A percentile compares a stretch with the other conserved stretches of the same genome.
Evolutionary conservation across 1,139 yeast species (phyloP).

Genomic region (Pichia sp.): DNA sequence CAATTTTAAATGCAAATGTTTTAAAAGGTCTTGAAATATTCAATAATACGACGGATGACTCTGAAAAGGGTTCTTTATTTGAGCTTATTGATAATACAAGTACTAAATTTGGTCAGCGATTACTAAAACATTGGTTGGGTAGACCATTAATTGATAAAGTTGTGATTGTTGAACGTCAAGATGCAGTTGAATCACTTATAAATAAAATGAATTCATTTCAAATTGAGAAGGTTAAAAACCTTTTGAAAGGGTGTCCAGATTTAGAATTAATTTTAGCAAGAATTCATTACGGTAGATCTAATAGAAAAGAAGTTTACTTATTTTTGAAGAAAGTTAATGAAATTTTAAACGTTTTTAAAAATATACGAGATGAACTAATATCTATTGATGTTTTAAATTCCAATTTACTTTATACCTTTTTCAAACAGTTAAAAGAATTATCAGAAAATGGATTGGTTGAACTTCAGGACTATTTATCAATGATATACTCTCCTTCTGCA

Average conservation of each 20-base stretch:
- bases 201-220: constrained; percentile 26
- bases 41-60: constrained; percentile 50
- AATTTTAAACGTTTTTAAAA: constrained; percentile 32
- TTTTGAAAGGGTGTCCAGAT: constrained; percentile 51
- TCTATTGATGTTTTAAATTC: constrained; percentile 16
- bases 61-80: constrained; percentile 60
- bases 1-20: constrained; percentile 67
- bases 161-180: constrained; percentile 51
- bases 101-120: constrained; percentile 68
- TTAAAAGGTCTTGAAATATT: constrained; percentile 70
- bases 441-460: constrained; percentile 13
- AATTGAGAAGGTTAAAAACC: constrained; percentile 45
- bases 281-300: constrained; percentile 59
- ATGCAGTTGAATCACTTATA: constrained; percentile 56
- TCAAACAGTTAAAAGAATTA: constrained; percentile 10
- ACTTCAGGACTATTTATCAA: constrained; percentile 36
- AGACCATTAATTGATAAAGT: constrained; percentile 56
- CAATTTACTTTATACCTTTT: constrained; percentile 12
- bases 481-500: constrained; percentile 56
- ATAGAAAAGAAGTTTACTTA: constrained; percentile 59
- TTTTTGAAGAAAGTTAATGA: constrained; percentile 49
- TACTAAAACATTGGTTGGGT: constrained; percentile 65
- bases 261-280: constrained; percentile 62
- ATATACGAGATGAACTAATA: constrained; percentile 14
- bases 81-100: constrained; percentile 78